Conservation (phyloP, 176 grass and related monocot genomes). For the Hsuehochloa calcarea region DNA sequence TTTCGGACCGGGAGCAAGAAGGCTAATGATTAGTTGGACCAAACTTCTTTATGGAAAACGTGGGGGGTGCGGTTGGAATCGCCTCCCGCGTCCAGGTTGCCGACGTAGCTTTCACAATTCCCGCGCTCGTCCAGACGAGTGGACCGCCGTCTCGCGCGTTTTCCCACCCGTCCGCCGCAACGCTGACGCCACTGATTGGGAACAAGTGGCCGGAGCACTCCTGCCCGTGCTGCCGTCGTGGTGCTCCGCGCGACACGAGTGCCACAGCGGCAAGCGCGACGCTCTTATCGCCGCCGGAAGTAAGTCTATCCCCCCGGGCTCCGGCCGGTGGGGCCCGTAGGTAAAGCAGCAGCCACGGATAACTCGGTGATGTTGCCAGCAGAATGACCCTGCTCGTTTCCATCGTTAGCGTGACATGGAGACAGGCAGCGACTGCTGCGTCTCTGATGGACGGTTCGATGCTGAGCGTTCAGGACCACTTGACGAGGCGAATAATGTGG, state of each 20-base stretch:
- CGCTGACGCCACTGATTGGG: neutral
- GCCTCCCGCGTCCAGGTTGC: conserved; percentile 14
- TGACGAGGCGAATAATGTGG: neutral
- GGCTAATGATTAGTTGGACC: neutral
- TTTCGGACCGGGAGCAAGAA: neutral
- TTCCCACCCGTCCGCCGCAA: neutral
- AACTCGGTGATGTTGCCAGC: neutral
- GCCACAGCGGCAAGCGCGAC: neutral
- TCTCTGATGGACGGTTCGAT: neutral
- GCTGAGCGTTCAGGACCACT: neutral
- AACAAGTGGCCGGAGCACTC: neutral
- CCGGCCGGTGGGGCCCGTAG: neutral
- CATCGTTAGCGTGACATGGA: neutral
- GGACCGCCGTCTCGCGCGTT: neutral
- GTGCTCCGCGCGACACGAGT: neutral
- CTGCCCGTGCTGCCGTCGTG: neutral
- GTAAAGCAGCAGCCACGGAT: neutral
- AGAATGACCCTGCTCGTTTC: neutral
- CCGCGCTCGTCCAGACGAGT: neutral
- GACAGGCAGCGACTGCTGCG: neutral
- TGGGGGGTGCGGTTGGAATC: neutral
- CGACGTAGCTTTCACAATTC: conserved; percentile 5
- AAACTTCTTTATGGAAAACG: neutral
- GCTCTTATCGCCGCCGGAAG: neutral
- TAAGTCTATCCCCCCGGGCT: neutral